Base-by-base conservation (phyloP, 768 basidiomycete genomes). In the Mycena indigotica region DNA sequence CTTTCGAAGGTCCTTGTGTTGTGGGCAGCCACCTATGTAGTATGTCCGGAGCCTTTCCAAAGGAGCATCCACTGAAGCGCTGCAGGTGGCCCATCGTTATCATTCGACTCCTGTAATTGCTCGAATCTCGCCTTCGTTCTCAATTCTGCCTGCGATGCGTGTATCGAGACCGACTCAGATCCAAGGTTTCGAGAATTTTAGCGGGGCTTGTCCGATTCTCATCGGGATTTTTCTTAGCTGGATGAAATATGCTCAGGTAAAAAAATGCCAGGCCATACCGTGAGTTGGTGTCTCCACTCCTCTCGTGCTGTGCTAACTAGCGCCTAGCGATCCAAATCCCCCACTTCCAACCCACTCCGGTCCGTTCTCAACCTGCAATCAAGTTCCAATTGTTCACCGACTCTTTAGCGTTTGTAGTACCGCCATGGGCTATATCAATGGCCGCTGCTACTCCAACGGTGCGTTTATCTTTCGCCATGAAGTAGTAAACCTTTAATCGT, bases 351-450 rank as follows among this genome's bases (percentile, higher is more conserved):
- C 32, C 32, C 8, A 8, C 32, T 8, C 32, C 32, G 32, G 32
- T 35, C 32, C 8, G 32, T 17, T 17, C 21, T 48, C 21, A 26
- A 6, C 25, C 13, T 21, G 24, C 15, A 23, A 48, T 28, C 32
- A 21, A 8, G 24, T 48, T 48, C 25, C 28, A n/a, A 23, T n/a
- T 30, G 26, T 28, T 19, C 40, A 23, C 25, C 28, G 25, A 23
- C n/a, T 30, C 29, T 28, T 19, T 30, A 23, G 38, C 26, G 21
- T 6, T 29, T 16, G 46, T 17, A n/a, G 10, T 58, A 5, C 57
- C 62, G 41, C 15, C 40, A 2, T 63, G 62, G 62, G 62, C 49
- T 10, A 6, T 28, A 13, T 24, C 3, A 28, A 53, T 62, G 61
- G 40, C 29, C 21, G 8, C 16, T 5, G 46, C n/a, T 15, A 56